Base-by-base conservation (phyloP, 2,329 filamentous ascomycete species). In the Elsinoe batatas region DNA sequence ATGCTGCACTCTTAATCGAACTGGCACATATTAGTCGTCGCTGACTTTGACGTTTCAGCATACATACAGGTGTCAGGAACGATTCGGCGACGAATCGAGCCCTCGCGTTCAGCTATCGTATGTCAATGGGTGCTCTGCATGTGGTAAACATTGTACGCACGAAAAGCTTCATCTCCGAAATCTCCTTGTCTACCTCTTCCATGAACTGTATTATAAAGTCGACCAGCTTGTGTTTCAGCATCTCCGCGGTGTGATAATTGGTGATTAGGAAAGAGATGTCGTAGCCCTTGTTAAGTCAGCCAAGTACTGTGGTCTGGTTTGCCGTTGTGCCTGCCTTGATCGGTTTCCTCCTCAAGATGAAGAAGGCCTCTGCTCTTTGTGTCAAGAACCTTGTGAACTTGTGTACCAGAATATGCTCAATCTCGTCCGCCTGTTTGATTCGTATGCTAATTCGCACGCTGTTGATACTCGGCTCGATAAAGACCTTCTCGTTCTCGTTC, bases 151-250 rank as follows among this genome's bases (percentile, higher is more conserved):
- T 6, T 17, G 18, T 20, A 77, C 88, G 64, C 80, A 96, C 91
- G 73, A 98, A 98, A 66, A 98, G 85, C 80, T 98, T 98, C 93
- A 98, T 97, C 75, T 98, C 94, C 2, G 93, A 97, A 58, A 98
- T 98, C 73, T 98, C 93, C 79, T 98, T 98, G 72, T 98, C 94
- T 3, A 98, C 94, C 71, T 98, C 93, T 72, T 98, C 91, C 91
- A 98, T 97, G 68, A 98, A 98, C 68, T 97, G 85, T 62, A 98
- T 96, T 64, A 98, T 95, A 67, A 98, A 98, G 71, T 98, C 93
- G 33, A 98, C 94, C 64, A 98, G 79, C 77, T 98, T 97, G 71
- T 98, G 91, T 78, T 97, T 97, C 69, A 97, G 72, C 90, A 98
- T 95, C 70, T 94, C 88, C 72, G 97, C 93, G 3, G 93, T 97